Percentiles rank a stretch among this genome's conserved stretches.
phyloP scores from a whole-genome alignment of 83 land plant genomes.

The Diphasiastrum complanatum region DNA sequence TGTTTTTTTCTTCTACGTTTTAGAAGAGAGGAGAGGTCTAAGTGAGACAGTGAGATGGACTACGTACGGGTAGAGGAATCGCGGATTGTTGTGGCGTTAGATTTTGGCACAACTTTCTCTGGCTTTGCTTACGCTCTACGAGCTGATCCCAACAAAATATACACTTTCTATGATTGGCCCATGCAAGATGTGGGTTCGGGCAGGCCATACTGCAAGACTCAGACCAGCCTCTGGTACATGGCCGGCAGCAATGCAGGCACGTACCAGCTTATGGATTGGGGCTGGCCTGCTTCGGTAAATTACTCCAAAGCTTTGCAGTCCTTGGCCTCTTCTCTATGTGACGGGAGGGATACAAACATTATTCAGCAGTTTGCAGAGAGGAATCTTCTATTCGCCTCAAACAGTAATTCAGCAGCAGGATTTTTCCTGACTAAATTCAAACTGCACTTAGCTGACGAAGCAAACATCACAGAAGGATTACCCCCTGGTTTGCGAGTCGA shows the following conservation, averaged over 20 bases:
- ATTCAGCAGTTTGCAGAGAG: too few relatives aligned
- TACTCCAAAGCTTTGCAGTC: slow-evolving; percentile 13
- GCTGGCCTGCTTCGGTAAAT: slow-evolving; percentile 7
- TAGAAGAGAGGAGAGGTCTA: too few relatives aligned
- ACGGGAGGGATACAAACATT: too few relatives aligned
- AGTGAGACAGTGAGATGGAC: too few relatives aligned
- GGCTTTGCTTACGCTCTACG: slow-evolving; percentile 18
- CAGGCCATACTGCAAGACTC: slow-evolving; percentile 20
- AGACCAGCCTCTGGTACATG: slow-evolving; percentile 5
- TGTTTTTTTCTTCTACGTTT: too few relatives aligned
- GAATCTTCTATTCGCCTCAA: too few relatives aligned
- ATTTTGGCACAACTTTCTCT: slow-evolving; percentile 23
- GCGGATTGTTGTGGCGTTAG: slow-evolving; percentile 20
- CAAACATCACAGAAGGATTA: neutral
- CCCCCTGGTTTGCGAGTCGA: neutral
- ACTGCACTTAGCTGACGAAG: neutral
- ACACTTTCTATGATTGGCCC: slow-evolving; percentile 19
- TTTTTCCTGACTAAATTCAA: slow-evolving; percentile 8
- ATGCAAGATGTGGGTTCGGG: neutral
- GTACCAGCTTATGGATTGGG: slow-evolving; percentile 7
- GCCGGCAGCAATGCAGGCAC: neutral
- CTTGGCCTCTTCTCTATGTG: too few relatives aligned
- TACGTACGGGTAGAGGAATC: too few relatives aligned
- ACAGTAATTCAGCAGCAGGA: too few relatives aligned
- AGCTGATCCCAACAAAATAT: slow-evolving; percentile 7